Evolutionary conservation across 2,329 filamentous ascomycete genomes (phyloP).

Genomic region (Colletotrichum sp.): DNA sequence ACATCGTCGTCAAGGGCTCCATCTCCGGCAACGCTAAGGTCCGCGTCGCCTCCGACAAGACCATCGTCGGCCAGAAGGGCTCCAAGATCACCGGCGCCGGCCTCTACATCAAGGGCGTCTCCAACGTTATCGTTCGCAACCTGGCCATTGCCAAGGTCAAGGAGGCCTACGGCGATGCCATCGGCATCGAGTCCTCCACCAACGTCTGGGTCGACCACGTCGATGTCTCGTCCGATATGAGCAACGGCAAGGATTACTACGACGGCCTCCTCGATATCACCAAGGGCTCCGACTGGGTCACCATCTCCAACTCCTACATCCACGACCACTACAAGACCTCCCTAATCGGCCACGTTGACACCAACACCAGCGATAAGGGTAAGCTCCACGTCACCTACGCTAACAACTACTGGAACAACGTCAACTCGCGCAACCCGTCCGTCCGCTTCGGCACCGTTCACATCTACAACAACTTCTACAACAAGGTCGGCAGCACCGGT

Average conservation of each 20-base stretch:
- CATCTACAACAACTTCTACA: conserved; percentile 56
- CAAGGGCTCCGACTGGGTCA: conserved; percentile 68
- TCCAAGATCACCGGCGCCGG: conserved; percentile 50
- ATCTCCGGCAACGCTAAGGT: conserved; percentile 47
- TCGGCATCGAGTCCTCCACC: conserved; percentile 60
- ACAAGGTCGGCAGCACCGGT: conserved; percentile 36
- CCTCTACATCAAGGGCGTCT: conserved; percentile 55
- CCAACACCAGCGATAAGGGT: conserved; percentile 61
- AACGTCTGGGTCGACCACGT: conserved; percentile 74
- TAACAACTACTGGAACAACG: conserved; percentile 70
- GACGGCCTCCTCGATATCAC: conserved; percentile 70
- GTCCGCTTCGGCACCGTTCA: conserved; percentile 72
- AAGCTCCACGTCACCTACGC: conserved; percentile 68
- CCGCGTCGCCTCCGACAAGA: conserved; percentile 49
- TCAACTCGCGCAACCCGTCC: conserved; percentile 68
- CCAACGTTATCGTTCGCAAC: conserved; percentile 69
- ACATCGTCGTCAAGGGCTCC: conserved; percentile 46
- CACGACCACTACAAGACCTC: conserved; percentile 64
- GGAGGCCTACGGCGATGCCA: conserved; percentile 62
- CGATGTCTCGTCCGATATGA: conserved; percentile 65
- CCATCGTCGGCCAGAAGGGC: conserved; percentile 44
- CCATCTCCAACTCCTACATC: conserved; percentile 43
- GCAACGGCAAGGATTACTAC: conserved; percentile 72
- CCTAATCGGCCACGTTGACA: conserved; percentile 64
- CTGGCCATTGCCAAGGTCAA: conserved; percentile 62